Evolutionary conservation across 2,329 filamentous ascomycete genomes (phyloP), one percentile per base, ranked within the genome.

Genomic region (Emergomyces africanus): DNA sequence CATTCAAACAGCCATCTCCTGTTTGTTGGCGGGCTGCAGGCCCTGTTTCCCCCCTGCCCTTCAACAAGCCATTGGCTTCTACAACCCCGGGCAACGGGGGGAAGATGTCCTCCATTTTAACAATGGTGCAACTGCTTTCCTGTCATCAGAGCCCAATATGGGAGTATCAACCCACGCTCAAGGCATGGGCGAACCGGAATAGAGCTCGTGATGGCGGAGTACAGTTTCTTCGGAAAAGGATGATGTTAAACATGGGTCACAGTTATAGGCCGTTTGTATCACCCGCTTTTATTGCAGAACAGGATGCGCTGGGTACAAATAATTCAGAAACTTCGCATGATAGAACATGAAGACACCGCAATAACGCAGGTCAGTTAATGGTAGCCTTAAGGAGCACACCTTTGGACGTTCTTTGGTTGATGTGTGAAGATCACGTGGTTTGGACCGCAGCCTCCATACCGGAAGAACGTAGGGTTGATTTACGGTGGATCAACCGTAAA

Each of bases 41-140:
- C 33, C 18, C 8, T 12, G 35, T 35, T 23, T 58, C 55, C 41
- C 58, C 54, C 35, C 59, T 25, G n/a, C 41, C 48, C 25, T 61
- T 46, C 10, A 61, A 61, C 49, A n/a, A n/a, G n/a, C 35, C 35
- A 37, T 50, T 25, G 9, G 28, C 23, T 15, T 41, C 51, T 49
- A 46, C 55, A 33, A 56, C 48, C 25, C 60, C 60, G 20, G 65
- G 64, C 18, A 66, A 58, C n/a, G 66, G 63, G 56, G 67, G 64
- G 25, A 66, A 65, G 25, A 66, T 64, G 20, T 62, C 64, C 44
- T 66, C 61, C 69, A 70, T 69, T 46, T 12, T 44, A 30, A 14
- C 23, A 37, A 12, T 23, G n/a, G 33, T 12, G 50, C n/a, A 5
- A 12, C 48, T 35, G 15, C 23, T 10, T 49, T 28, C 46, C 25